Conservation (phyloP, 2,329 filamentous ascomycete species). For the Thelonectria olida region DNA sequence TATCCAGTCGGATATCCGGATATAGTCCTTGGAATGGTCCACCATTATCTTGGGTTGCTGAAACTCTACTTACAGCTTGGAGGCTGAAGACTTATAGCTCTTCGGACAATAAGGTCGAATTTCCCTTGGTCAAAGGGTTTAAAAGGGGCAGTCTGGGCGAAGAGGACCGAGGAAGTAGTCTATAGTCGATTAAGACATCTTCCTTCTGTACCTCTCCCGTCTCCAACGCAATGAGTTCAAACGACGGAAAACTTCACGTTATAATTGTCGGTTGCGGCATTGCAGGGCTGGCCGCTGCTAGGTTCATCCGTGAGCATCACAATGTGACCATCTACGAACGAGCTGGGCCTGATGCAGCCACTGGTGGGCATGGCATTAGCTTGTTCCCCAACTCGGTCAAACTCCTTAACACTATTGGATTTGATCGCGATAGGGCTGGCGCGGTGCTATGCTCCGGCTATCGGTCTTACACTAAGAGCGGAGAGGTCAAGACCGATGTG, state of each 20-base stretch:
- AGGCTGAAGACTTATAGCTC: not conserved
- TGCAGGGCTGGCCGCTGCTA: slow-evolving; percentile 6
- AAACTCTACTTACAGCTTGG: not conserved
- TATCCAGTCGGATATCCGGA: slow-evolving; percentile 5
- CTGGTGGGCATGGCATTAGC: slow-evolving; percentile 15
- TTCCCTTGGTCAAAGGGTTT: not conserved
- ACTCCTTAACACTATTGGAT: slow-evolving; percentile 7
- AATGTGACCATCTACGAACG: slow-evolving; percentile 15
- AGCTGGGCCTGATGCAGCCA: slow-evolving; percentile 8
- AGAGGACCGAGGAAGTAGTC: not conserved
- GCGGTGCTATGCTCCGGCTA: slow-evolving; percentile 3
- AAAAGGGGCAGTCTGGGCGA: not conserved
- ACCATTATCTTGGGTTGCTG: not conserved
- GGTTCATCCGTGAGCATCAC: slow-evolving; percentile 12
- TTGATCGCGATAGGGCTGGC: not conserved
- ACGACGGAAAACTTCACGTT: slow-evolving; percentile 6
- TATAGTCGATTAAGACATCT: not conserved
- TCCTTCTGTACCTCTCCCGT: not conserved
- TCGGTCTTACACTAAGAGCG: slow-evolving; percentile 4
- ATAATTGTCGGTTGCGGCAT: slow-evolving; percentile 14
- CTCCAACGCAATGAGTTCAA: not conserved
- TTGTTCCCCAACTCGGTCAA: slow-evolving; percentile 17
- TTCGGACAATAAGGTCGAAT: not conserved
- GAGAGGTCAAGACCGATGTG: slow-evolving; percentile 6
- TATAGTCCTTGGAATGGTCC: not conserved